Conservation (phyloP, 1,284 basidiomycete genomes). For the Leccinum subspadiceum region DNA sequence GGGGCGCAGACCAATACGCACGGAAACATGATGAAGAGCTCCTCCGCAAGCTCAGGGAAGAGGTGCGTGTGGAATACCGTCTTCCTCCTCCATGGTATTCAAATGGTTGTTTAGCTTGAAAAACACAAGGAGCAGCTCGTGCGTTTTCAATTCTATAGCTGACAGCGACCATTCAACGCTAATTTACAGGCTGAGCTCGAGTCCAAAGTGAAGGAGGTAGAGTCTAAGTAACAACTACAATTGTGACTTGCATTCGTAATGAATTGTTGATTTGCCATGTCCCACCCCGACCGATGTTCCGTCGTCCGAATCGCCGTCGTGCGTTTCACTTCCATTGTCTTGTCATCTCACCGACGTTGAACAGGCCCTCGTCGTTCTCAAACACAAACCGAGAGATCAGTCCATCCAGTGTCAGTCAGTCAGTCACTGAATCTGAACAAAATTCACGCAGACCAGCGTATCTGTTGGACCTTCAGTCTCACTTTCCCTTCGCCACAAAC, state of each 20-base stretch:
- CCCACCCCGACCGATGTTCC: conserved; percentile 12
- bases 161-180: conserved; percentile 16
- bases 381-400: conserved; percentile 25
- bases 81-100: background rate
- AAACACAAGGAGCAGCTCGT: conserved; percentile 60
- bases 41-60: conserved; percentile 53
- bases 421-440: background rate
- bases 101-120: conserved; percentile 44
- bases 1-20: conserved; percentile 53
- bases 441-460: conserved; percentile 21
- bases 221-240: conserved; percentile 19
- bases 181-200: conserved; percentile 28
- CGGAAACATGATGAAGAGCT: conserved; percentile 54
- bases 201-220: conserved; percentile 24
- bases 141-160: conserved; percentile 19
- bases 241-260: conserved; percentile 10
- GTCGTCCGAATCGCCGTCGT: conserved; percentile 27
- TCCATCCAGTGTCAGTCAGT: conserved; percentile 22
- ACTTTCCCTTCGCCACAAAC: conserved; percentile 17
- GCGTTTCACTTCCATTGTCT: conserved; percentile 6
- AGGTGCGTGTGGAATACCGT: conserved; percentile 42
- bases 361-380: conserved; percentile 28
- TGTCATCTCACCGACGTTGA: background rate
- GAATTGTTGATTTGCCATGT: conserved; percentile 12
- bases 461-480: conserved; percentile 28